These are phyloP conservation scores for Musa beccarii DNA, from an alignment of 176 grass and related monocot genomes.

Conservation along the genomic window DNA sequence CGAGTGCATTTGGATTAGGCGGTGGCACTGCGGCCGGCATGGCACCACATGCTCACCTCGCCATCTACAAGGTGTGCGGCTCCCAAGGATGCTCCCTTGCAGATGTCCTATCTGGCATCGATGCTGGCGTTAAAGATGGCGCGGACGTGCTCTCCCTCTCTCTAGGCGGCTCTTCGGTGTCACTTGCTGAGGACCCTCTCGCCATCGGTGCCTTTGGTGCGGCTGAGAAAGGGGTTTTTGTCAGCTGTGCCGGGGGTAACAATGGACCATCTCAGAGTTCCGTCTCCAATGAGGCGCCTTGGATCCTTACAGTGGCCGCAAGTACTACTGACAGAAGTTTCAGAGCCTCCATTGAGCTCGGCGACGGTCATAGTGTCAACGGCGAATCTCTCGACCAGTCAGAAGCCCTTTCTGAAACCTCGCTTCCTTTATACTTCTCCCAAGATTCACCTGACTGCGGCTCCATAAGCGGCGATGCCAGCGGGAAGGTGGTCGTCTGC, in stretches of 20 bases:
- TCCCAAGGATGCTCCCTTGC: not conserved
- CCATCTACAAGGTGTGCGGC: conserved; percentile 23
- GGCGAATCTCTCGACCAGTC: conserved; percentile 83
- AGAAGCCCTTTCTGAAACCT: not conserved
- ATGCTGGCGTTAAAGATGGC: conserved; percentile 11
- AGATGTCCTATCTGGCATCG: conserved; percentile 8
- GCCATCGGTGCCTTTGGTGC: conserved; percentile 45
- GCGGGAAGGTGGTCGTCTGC: conserved; percentile 64
- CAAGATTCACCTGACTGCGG: conserved; percentile 23
- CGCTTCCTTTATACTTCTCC: conserved; percentile 50
- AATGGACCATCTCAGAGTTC: conserved; percentile 2
- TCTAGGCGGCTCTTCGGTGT: conserved; percentile 10
- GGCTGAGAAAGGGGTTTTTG: conserved; percentile 33
- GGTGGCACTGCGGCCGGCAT: conserved; percentile 5
- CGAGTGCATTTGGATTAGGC: not conserved
- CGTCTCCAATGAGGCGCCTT: conserved; percentile 49
- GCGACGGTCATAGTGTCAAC: conserved; percentile 41
- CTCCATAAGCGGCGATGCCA: conserved; percentile 32
- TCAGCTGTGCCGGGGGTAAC: conserved; percentile 43
- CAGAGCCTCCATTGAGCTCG: conserved; percentile 31
- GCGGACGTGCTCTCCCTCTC: conserved; percentile 26
- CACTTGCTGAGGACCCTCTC: conserved; percentile 30
- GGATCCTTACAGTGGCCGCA: conserved; percentile 48
- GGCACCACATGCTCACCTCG: conserved; percentile 16
- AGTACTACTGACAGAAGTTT: conserved; percentile 40